Conservation (phyloP, 768 basidiomycete genomes). For the Cystoderma amianthinum region DNA sequence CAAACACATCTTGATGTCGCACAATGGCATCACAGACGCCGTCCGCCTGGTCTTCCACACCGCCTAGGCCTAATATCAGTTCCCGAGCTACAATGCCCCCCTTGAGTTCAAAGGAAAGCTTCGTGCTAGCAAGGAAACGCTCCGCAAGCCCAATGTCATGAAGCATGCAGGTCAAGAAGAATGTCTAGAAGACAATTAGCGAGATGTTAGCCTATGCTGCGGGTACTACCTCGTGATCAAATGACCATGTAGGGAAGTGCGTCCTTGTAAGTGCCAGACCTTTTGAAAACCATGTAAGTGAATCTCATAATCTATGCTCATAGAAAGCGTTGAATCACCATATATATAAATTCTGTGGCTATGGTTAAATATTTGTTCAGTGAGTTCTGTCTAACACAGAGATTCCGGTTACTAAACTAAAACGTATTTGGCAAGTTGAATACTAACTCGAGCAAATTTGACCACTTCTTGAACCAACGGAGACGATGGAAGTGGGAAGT, state of each 20-base stretch:
- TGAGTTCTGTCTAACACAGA: conserved; percentile 28
- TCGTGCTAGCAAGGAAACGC: conserved; percentile 41
- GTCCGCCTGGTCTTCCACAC: conserved; percentile 43
- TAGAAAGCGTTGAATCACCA: conserved; percentile 19
- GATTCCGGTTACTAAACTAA: neutral
- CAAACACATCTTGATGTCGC: conserved; percentile 40
- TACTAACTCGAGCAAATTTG: conserved; percentile 28
- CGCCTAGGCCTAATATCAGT: conserved; percentile 32
- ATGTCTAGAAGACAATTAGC: conserved; percentile 25
- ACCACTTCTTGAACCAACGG: conserved; percentile 27
- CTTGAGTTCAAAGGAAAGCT: conserved; percentile 51
- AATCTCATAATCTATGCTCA: neutral
- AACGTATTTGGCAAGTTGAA: neutral
- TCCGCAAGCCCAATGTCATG: conserved; percentile 49
- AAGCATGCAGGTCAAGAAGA: conserved; percentile 42
- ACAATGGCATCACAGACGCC: conserved; percentile 44
- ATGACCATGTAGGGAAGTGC: conserved; percentile 41
- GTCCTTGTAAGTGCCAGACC: conserved; percentile 39
- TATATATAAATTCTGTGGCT: conserved; percentile 44
- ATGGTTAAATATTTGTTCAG: conserved; percentile 40
- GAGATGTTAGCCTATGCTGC: neutral
- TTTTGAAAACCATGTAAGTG: conserved; percentile 14
- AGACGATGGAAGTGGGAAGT: conserved; percentile 37
- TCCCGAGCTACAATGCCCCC: conserved; percentile 46
- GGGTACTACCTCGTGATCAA: conserved; percentile 24